Evolutionary conservation across 495 filamentous ascomycete species (phyloP).

Genomic region (Aspergillus incahuasiensis): DNA sequence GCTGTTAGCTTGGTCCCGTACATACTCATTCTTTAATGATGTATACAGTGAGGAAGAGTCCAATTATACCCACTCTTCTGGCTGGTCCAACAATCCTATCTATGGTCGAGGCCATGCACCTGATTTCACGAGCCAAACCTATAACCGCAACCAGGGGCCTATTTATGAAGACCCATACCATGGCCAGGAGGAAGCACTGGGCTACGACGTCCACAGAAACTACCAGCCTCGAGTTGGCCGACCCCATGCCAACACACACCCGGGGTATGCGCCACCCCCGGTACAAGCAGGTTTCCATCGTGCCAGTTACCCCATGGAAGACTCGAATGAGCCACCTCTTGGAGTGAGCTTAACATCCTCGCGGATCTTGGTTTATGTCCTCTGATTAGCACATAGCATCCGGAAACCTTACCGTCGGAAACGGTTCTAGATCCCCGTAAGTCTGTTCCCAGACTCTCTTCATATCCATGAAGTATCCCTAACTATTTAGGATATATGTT

Average conservation of each 20-base stretch:
- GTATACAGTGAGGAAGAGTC: neutral
- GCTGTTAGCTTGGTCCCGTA: neutral
- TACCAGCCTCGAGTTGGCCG: neutral
- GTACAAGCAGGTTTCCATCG: neutral
- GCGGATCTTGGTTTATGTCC: neutral
- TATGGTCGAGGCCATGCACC: neutral
- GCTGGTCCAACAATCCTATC: neutral
- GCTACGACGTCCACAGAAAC: neutral
- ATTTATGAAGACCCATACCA: neutral
- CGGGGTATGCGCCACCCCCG: neutral
- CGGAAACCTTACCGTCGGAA: neutral
- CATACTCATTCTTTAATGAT: neutral
- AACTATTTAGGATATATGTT: neutral
- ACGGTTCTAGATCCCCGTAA: conserved; percentile 4
- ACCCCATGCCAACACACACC: neutral
- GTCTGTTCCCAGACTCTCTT: neutral
- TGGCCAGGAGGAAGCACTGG: neutral
- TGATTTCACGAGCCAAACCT: neutral
- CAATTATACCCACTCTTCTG: neutral
- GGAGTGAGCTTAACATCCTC: neutral
- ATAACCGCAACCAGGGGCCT: neutral
- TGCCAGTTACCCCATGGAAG: neutral
- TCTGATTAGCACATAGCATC: neutral
- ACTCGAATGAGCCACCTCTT: neutral
- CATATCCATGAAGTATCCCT: neutral